Evolutionary conservation across 768 basidiomycete genomes (phyloP).

Genomic region (Russula sp.): DNA sequence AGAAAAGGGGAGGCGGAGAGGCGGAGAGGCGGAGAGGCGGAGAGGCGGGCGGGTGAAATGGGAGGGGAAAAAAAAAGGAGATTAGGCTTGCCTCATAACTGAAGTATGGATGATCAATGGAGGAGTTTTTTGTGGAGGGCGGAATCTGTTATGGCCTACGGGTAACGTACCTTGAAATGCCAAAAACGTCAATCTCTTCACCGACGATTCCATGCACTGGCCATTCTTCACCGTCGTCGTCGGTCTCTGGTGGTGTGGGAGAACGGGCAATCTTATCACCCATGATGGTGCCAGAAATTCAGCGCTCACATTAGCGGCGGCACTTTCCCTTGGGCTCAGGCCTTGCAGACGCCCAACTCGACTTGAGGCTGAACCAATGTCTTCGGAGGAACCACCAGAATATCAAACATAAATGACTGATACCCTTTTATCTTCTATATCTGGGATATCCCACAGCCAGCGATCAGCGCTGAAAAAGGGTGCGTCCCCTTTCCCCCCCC

Average conservation of each 20-base stretch:
- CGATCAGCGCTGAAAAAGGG: constrained; percentile 11
- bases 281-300: neutral
- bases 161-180: constrained; percentile 12
- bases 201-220: constrained; percentile 21
- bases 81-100: constrained; percentile 19
- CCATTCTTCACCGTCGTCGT: constrained; percentile 19
- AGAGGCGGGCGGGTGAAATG: no score
- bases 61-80: neutral
- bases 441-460: constrained; percentile 7
- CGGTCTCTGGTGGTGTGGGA: constrained; percentile 12
- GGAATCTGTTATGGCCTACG: neutral
- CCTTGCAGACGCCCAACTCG: neutral
- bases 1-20: no score
- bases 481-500: neutral
- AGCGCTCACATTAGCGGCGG: neutral
- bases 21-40: no score
- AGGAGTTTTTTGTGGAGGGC: neutral
- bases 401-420: constrained; percentile 4
- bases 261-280: constrained; percentile 6
- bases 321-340: neutral
- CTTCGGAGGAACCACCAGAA: neutral
- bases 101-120: neutral
- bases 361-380: neutral
- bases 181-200: constrained; percentile 20
- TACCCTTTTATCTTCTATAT: constrained; percentile 12